A percentile compares a stretch with the other conserved stretches of the same genome.
Conservation (phyloP, 2,329 filamentous ascomycete species). For the Exophiala phaeomuriformis region DNA sequence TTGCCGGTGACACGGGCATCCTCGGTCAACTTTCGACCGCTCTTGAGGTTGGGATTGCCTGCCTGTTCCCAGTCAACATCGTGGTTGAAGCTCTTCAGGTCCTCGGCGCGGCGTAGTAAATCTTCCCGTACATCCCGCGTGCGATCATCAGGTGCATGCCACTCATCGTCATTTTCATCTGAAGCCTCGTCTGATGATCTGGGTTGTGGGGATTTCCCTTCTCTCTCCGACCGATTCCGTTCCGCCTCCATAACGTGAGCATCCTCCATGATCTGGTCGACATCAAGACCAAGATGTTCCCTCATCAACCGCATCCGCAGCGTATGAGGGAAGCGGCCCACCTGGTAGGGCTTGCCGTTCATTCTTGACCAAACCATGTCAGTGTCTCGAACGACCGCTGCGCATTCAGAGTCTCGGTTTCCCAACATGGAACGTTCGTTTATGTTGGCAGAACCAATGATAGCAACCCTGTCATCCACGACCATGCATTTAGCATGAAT, state of each 20-base stretch:
- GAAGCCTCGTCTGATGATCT: slow-evolving; percentile 22
- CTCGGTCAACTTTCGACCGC: slow-evolving; percentile 47
- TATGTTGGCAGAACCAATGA: slow-evolving; percentile 97
- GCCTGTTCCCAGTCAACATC: slow-evolving; percentile 59
- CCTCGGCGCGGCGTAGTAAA: slow-evolving; percentile 49
- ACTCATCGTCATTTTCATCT: slow-evolving; percentile 10
- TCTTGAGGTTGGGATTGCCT: slow-evolving; percentile 51
- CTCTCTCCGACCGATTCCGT: slow-evolving; percentile 39
- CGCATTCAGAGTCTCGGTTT: slow-evolving; percentile 82
- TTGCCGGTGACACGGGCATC: slow-evolving; percentile 57
- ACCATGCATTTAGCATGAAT: slow-evolving; percentile 97
- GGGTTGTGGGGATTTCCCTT: slow-evolving; percentile 41
- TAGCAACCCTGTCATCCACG: slow-evolving; percentile 83
- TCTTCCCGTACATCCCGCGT: slow-evolving; percentile 42
- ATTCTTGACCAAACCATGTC: slow-evolving; percentile 90
- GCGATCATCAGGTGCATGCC: slow-evolving; percentile 13
- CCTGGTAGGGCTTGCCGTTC: slow-evolving; percentile 80
- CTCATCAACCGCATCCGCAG: slow-evolving; percentile 90
- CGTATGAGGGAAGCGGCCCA: slow-evolving; percentile 87
- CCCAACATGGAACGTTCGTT: slow-evolving; percentile 96
- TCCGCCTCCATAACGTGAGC: slow-evolving; percentile 63
- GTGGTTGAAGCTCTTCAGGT: slow-evolving; percentile 64
- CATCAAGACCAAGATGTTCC: slow-evolving; percentile 91
- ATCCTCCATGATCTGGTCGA: slow-evolving; percentile 80
- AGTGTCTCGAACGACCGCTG: slow-evolving; percentile 81